Evolutionary conservation across 2,329 filamentous ascomycete species (phyloP).

Genomic region (Cladobotryum protrusum): DNA sequence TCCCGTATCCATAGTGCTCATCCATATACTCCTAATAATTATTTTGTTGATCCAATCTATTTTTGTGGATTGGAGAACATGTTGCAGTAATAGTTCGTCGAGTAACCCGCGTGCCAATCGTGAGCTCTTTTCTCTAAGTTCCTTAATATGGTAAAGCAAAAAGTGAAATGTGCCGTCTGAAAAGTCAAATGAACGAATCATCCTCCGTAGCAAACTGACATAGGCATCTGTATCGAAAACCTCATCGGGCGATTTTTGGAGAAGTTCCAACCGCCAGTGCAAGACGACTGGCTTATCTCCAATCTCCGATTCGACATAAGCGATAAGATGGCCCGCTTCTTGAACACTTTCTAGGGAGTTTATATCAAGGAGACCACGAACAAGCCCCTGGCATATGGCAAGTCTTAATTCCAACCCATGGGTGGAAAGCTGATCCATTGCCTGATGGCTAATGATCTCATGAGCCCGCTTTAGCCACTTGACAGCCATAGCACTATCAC

Average conservation of each 20-base stretch:
- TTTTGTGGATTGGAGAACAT: conserved; percentile 45
- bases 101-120: conserved; percentile 46
- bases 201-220: conserved; percentile 48
- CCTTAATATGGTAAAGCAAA: conserved; percentile 61
- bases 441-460: conserved; percentile 49
- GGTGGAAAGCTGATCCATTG: conserved; percentile 49
- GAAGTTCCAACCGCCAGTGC: conserved; percentile 62
- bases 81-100: conserved; percentile 56
- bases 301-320: conserved; percentile 55
- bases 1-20: conserved; percentile 46
- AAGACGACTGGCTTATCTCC: conserved; percentile 59
- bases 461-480: conserved; percentile 71
- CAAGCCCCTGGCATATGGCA: conserved; percentile 58
- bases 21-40: conserved; percentile 62
- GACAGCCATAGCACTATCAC: conserved; percentile 48
- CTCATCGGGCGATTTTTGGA: conserved; percentile 44
- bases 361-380: conserved; percentile 47
- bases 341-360: conserved; percentile 37
- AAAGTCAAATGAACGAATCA: conserved; percentile 55
- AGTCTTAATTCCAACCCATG: conserved; percentile 59
- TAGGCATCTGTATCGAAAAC: conserved; percentile 44
- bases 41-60: conserved; percentile 61
- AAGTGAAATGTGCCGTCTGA: conserved; percentile 59
- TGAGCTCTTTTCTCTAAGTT: conserved; percentile 51
- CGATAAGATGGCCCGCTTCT: conserved; percentile 52